phyloP scores from a whole-genome alignment of 805 yeast genomes.

The Candida germanica region DNA sequence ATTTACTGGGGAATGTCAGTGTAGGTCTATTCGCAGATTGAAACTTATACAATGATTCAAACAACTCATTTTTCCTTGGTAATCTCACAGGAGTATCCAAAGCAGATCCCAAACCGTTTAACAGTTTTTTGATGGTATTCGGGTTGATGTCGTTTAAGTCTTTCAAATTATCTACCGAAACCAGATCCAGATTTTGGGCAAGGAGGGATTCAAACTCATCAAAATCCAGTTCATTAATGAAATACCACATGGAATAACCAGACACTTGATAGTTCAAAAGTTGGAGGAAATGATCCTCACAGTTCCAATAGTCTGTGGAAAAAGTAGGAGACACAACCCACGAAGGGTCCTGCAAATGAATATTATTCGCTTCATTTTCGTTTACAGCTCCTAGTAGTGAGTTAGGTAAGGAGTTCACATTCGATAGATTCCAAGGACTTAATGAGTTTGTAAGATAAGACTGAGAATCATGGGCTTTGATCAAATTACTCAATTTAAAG shows the following conservation, averaged over 20 bases:
- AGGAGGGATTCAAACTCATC: constrained; percentile 39
- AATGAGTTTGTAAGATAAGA: constrained; percentile 13
- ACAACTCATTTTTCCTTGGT: not conserved
- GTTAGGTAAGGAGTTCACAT: constrained; percentile 47
- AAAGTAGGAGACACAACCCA: constrained; percentile 52
- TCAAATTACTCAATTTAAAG: not conserved
- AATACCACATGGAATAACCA: constrained; percentile 63
- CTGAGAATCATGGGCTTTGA: too few relatives aligned
- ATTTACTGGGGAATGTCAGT: not conserved
- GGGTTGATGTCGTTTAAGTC: not conserved
- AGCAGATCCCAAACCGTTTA: not conserved
- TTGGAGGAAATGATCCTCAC: constrained; percentile 61
- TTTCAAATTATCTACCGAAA: not conserved
- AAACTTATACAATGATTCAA: not conserved
- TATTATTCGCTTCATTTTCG: constrained; percentile 42
- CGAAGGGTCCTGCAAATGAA: constrained; percentile 42
- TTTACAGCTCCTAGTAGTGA: constrained; percentile 45
- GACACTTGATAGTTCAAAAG: constrained; percentile 50
- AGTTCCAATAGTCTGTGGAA: constrained; percentile 54
- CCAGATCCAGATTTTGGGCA: not conserved
- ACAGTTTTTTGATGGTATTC: not conserved
- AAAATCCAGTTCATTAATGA: constrained; percentile 56
- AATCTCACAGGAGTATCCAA: not conserved
- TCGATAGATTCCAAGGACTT: constrained; percentile 58
- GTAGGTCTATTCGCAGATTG: not conserved